These are phyloP conservation scores for Scutellaria galericulata DNA, from an alignment of 257 asterid genomes.

Conservation along the genomic window DNA sequence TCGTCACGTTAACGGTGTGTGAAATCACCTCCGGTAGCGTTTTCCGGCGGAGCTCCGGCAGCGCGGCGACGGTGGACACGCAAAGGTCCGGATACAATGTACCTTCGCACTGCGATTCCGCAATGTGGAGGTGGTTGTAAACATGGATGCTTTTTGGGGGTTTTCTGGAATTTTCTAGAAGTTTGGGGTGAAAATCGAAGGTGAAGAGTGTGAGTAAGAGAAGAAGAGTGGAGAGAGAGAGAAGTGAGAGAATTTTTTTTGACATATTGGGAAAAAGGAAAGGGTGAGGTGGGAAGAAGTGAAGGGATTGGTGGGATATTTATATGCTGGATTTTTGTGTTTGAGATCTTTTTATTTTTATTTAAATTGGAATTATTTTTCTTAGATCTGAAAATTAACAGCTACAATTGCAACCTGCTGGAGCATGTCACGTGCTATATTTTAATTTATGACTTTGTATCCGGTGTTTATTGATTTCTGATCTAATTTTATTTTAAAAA, in stretches of 20 bases:
- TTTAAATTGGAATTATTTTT: neutral
- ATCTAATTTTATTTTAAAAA: slow-evolving; percentile 4
- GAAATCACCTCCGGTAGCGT: slow-evolving; percentile 75
- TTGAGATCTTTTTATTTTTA: neutral
- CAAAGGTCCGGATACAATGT: slow-evolving; percentile 78
- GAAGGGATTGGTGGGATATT: slow-evolving; percentile 20
- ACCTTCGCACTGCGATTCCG: slow-evolving; percentile 65
- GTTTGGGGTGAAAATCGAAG: slow-evolving; percentile 24
- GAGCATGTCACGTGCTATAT: slow-evolving; percentile 14
- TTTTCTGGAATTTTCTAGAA: slow-evolving; percentile 17
- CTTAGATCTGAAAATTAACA: slow-evolving; percentile 13
- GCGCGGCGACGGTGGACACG: slow-evolving; percentile 60
- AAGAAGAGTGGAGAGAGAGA: slow-evolving; percentile 39
- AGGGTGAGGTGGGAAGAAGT: neutral
- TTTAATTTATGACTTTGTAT: slow-evolving; percentile 15
- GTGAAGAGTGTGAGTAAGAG: slow-evolving; percentile 41
- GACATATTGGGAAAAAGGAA: slow-evolving; percentile 38
- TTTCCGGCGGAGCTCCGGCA: slow-evolving; percentile 67
- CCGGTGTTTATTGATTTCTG: slow-evolving; percentile 28
- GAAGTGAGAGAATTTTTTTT: slow-evolving; percentile 38
- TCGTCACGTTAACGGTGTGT: slow-evolving; percentile 65
- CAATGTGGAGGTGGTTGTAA: slow-evolving; percentile 54
- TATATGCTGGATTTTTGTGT: neutral
- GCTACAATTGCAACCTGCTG: slow-evolving; percentile 32
- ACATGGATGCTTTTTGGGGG: slow-evolving; percentile 45